phyloP scores from a whole-genome alignment of 257 asterid species.

The Solanum dulcamara region DNA sequence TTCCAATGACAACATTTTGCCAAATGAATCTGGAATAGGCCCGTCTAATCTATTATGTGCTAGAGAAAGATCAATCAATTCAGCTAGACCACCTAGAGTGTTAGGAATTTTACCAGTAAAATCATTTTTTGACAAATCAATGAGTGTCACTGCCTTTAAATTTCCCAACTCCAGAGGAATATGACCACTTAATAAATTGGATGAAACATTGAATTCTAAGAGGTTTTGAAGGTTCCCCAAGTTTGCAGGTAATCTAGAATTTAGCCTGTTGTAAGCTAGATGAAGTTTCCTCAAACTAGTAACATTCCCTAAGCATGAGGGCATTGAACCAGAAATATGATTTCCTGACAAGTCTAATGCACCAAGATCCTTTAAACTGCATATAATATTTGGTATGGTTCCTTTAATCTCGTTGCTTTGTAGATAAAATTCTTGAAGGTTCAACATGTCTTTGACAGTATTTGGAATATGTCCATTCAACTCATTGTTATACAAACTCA shows the following conservation, averaged over 20 bases:
- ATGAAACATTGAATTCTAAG: background rate
- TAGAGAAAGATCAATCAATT: background rate
- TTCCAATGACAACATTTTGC: background rate
- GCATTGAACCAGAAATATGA: background rate
- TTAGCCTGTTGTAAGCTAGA: background rate
- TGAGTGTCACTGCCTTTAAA: background rate
- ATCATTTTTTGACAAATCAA: background rate
- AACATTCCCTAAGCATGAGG: background rate
- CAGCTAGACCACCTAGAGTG: background rate
- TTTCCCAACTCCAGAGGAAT: background rate
- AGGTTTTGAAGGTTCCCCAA: background rate
- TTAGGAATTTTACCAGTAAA: background rate
- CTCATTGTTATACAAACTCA: background rate
- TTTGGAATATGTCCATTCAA: background rate
- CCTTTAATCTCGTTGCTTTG: background rate
- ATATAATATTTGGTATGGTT: background rate
- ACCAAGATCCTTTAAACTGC: background rate
- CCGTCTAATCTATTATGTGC: background rate
- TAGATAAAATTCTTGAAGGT: background rate
- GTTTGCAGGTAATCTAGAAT: background rate
- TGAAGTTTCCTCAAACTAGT: background rate
- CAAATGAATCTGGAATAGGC: background rate
- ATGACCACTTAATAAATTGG: background rate
- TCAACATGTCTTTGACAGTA: background rate
- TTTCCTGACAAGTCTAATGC: background rate